phyloP scores from a whole-genome alignment of 2,329 filamentous ascomycete species.

The Chrysoporthe deuterocubensis region DNA sequence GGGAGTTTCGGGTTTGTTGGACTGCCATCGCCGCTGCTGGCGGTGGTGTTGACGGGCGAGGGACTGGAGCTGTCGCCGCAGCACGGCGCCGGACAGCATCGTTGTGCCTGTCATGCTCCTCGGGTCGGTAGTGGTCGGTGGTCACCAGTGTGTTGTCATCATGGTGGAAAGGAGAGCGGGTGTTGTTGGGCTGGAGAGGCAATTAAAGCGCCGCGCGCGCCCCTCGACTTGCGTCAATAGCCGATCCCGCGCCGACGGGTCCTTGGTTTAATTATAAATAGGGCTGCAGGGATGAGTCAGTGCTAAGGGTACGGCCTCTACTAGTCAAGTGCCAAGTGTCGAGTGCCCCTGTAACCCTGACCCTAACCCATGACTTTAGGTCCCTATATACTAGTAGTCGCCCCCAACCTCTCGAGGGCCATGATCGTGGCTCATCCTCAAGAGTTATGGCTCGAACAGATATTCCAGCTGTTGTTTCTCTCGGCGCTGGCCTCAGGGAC shows the following conservation, averaged over 20 bases:
- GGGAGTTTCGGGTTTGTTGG: slow-evolving; percentile 33
- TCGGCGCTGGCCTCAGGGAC: too few relatives aligned
- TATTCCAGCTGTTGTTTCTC: too few relatives aligned
- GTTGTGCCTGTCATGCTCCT: slow-evolving; percentile 32
- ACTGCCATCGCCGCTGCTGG: slow-evolving; percentile 37
- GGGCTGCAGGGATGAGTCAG: not conserved
- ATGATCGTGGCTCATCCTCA: too few relatives aligned
- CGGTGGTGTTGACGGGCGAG: slow-evolving; percentile 29
- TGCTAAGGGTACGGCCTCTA: not conserved
- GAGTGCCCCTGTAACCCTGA: not conserved
- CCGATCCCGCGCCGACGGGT: not conserved
- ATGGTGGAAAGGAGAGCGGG: not conserved
- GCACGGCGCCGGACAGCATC: slow-evolving; percentile 32
- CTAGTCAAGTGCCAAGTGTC: not conserved
- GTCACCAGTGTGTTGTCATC: not conserved
- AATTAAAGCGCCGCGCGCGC: not conserved
- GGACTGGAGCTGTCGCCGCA: slow-evolving; percentile 36
- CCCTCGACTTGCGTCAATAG: not conserved
- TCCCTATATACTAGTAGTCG: not conserved
- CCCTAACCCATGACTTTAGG: not conserved
- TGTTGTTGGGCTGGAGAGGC: not conserved
- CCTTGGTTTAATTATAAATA: not conserved
- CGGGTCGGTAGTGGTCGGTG: not conserved
- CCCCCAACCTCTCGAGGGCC: too few relatives aligned
- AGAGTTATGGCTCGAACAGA: too few relatives aligned